phyloP scores from a whole-genome alignment of 2,329 filamentous ascomycete genomes.

The Colletotrichum tabaci region DNA sequence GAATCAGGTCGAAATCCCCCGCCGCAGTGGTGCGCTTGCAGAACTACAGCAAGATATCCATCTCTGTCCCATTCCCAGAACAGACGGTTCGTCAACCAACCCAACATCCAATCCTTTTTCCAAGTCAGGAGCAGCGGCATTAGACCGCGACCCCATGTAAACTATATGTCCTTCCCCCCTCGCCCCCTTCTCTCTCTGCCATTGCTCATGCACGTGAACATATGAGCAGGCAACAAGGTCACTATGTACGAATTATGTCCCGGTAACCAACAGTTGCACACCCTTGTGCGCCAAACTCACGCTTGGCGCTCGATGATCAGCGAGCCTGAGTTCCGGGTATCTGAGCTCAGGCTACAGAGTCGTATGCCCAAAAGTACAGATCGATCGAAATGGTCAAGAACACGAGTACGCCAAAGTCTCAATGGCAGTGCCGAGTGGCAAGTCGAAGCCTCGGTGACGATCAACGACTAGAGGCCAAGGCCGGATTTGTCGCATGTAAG shows the following conservation, averaged over 20 bases:
- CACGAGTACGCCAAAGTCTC: constrained; percentile 1
- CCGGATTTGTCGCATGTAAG: background rate
- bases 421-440: background rate
- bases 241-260: constrained; percentile 43
- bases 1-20: constrained; percentile 9
- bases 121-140: constrained; percentile 2
- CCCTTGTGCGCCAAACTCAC: constrained; percentile 1
- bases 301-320: constrained; percentile 4
- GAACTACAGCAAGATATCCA: constrained; percentile 16
- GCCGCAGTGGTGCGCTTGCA: constrained; percentile 38
- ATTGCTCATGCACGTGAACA: constrained; percentile 19
- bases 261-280: background rate
- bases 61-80: constrained; percentile 8
- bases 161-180: constrained; percentile 27
- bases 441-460: background rate
- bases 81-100: constrained; percentile 12
- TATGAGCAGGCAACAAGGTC: constrained; percentile 31
- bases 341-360: background rate
- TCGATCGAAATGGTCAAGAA: background rate
- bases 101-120: background rate
- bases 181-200: constrained; percentile 10
- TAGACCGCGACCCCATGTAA: constrained; percentile 26
- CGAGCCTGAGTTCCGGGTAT: background rate
- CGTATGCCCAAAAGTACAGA: background rate
- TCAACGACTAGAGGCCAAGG: too few species aligned